A percentile compares a stretch with the other conserved stretches of the same genome.
Conservation (phyloP, 768 basidiomycete genomes). For the Xerocomellus chrysenteron region DNA sequence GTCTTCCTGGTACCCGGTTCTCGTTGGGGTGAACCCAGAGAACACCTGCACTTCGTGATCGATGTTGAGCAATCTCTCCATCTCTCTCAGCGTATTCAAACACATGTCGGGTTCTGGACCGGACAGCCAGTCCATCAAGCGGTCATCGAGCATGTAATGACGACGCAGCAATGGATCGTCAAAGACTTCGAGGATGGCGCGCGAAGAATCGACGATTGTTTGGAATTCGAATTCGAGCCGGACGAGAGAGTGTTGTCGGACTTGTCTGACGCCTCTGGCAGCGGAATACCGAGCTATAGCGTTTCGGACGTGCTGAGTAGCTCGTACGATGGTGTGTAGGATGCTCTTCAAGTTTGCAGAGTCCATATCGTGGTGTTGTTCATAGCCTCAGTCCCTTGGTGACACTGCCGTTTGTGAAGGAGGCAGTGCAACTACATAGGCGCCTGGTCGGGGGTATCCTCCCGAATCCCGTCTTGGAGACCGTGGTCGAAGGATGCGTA, state of each 20-base stretch:
- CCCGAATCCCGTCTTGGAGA: no score
- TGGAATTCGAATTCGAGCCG: slow-evolving; percentile 3
- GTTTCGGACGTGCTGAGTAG: neutral
- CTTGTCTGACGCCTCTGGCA: neutral
- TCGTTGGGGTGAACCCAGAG: neutral
- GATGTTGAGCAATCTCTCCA: neutral
- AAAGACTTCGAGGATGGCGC: slow-evolving; percentile 3
- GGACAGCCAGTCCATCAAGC: slow-evolving; percentile 8
- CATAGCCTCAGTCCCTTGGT: no score
- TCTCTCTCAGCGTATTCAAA: slow-evolving; percentile 1
- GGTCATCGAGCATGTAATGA: slow-evolving; percentile 3
- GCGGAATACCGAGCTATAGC: neutral
- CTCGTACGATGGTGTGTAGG: neutral
- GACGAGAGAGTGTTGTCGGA: slow-evolving; percentile 8
- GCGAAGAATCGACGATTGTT: slow-evolving; percentile 3
- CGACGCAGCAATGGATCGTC: neutral
- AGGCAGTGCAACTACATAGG: no score
- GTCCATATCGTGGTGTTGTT: neutral
- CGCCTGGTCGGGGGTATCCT: no score
- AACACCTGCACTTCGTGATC: neutral
- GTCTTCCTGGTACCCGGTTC: neutral
- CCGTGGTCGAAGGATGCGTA: no score
- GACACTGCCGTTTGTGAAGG: no score
- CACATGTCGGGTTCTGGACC: neutral
- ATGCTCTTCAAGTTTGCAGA: slow-evolving; percentile 3